Base-by-base conservation (phyloP, 495 filamentous ascomycete species). In the Arthonia radiata region DNA sequence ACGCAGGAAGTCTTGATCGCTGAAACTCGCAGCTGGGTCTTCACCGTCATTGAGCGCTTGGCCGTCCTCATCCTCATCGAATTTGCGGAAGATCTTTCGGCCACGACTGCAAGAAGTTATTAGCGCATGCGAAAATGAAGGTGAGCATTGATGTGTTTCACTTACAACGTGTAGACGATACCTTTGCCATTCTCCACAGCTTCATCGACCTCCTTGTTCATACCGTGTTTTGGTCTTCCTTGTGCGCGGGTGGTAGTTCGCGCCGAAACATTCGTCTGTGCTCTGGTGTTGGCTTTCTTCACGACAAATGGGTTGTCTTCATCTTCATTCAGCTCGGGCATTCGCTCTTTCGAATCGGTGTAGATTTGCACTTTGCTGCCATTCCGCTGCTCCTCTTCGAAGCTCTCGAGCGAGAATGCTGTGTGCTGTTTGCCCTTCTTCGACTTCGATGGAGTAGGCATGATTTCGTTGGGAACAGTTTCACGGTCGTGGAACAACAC, bases 111-210 rank as follows among this genome's bases (percentile, higher is more conserved):
- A 22, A 11, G 19, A 22, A 7, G 41, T 3, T 31, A 19, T 22
- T 23, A 11, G 25, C n/a, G n/a, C n/a, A n/a, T 42, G 26, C 35
- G 33, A 33, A 9, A 32, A 26, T 31, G 17, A 21, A 24, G 34
- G 52, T 43, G 15, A 17, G 16, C 3, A 15, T 16, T 19, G 2
- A 14, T 10, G 12, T 8, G 24, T 16, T 18, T 27, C 32, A 71
- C 81, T 66, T 61, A 92, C 82, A 91, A 90, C 4, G 72, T 61
- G 38, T 71, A 82, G 30, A 81, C 49, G 49, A 89, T 68, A 29
- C 82, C 82, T 48, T 91, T 75, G 2, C 67, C 56, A 15, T 69
- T 65, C 10, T 57, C 44, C 10, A 71, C 54, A 9, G 63, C 60
- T 26, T 72, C 61, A 19, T 77, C 57, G 17, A 73, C 51, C 27